phyloP scores from a whole-genome alignment of 2,329 filamentous ascomycete species.

The Coniochaeta pulveracea region DNA sequence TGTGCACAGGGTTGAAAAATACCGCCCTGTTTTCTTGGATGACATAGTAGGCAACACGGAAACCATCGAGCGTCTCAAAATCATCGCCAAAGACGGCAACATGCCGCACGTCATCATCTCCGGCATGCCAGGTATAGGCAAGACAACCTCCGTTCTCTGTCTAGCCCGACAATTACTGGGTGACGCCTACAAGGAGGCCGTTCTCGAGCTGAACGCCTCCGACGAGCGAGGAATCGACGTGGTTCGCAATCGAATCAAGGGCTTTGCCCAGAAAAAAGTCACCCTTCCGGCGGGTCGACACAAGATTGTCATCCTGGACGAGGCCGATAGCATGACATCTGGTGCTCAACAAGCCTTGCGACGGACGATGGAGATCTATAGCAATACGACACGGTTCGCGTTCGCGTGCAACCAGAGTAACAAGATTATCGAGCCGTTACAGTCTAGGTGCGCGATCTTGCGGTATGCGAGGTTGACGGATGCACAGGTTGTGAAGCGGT shows the following conservation, averaged over 20 bases:
- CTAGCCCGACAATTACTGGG: constrained; percentile 85
- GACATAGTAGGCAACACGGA: constrained; percentile 97
- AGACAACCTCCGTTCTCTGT: constrained; percentile 91
- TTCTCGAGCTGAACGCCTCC: constrained; percentile 90
- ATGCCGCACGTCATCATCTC: constrained; percentile 99
- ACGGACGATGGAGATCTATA: constrained; percentile 98
- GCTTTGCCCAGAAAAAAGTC: constrained; percentile 97
- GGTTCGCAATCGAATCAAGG: constrained; percentile 93
- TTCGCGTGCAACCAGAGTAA: constrained; percentile 99
- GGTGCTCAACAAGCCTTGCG: constrained; percentile 92
- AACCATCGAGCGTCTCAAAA: constrained; percentile 93
- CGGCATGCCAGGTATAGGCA: constrained; percentile 98
- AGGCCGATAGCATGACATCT: constrained; percentile 96
- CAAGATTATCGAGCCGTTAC: constrained; percentile 98
- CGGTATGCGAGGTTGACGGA: constrained; percentile 90
- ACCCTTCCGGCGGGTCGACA: constrained; percentile 83
- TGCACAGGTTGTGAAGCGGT: constrained; percentile 77
- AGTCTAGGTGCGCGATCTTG: constrained; percentile 91
- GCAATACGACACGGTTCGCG: constrained; percentile 88
- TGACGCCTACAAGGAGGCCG: constrained; percentile 92
- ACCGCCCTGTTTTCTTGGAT: constrained; percentile 86
- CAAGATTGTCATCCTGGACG: constrained; percentile 94
- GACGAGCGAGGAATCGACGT: constrained; percentile 98
- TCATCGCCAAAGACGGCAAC: constrained; percentile 96
- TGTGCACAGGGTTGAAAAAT: constrained; percentile 82